Base-by-base conservation (phyloP, 805 yeast genomes). In the Candida stauntonica region DNA sequence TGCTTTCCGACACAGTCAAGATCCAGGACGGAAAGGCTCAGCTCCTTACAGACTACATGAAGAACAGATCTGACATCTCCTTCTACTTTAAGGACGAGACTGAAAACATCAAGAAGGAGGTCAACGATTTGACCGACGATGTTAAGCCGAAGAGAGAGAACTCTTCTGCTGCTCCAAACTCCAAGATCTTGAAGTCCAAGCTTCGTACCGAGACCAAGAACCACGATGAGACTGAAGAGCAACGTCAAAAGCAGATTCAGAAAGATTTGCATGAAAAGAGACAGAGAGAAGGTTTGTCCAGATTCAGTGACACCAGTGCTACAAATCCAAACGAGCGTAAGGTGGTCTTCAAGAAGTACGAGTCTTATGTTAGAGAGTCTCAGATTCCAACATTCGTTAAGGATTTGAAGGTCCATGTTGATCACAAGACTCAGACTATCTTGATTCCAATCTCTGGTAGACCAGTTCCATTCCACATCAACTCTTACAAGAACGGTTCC, bases 391-490 rank as follows among this genome's bases (percentile, higher is more conserved):
- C 69, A 26, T 75, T 75, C 51, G 94, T 88, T 15, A 77, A 81
- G 54, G 96, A 89, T 58, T 70, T 93, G 60, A 80, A 80, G 57
- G 79, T 91, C 44, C 89, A 83, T 58, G 88, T 93, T 41, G 99
- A 91, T 60, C 72, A 77, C 59, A 86, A 85, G 55, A 75, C 84
- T 41, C 96, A 89, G 63, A 85, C 97, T 2, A 83, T 91, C 39
- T 77, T 91, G 44, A 67, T 91, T 42, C 99, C 99, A 36, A 83
- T 91, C 42, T 77, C 82, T 54, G 99, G 99, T 46, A 75, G 98
- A 55, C 97, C 98, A 1, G 98, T 93, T 36, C 99, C 99, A 17
- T 91, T 93, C 71, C 99, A 91, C 61, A 88, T 91, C 57, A 87
- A 87, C 60, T 72, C 97, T 4, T 89, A 85, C 66, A 91, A 89